Conservation (phyloP, 2,329 filamentous ascomycete genomes). For the Curvularia hawaiiensis region DNA sequence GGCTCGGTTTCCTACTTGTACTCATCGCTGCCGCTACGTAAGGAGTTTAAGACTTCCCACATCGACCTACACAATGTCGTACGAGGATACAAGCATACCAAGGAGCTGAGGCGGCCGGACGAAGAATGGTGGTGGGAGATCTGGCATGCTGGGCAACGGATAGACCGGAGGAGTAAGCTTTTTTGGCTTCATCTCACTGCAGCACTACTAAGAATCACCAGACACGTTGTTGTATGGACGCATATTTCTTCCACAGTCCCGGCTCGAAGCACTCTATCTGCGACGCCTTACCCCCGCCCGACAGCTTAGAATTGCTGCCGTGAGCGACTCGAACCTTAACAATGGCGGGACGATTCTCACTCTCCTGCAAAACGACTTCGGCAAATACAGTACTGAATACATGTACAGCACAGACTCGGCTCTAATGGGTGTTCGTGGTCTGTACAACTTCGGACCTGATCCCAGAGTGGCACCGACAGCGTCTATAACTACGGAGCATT, state of each 20-base stretch:
- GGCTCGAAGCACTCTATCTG: conserved; percentile 84
- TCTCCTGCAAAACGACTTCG: conserved; percentile 79
- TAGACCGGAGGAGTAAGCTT: conserved; percentile 54
- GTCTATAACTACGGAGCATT: conserved; percentile 29
- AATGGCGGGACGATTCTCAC: conserved; percentile 79
- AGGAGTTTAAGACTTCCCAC: conserved; percentile 70
- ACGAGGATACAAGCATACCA: conserved; percentile 79
- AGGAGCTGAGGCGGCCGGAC: conserved; percentile 64
- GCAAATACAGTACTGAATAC: conserved; percentile 87
- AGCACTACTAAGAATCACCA: conserved; percentile 32
- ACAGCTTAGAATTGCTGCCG: conserved; percentile 79
- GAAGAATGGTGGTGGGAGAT: conserved; percentile 59
- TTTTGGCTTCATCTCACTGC: conserved; percentile 6
- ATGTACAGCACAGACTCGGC: conserved; percentile 92
- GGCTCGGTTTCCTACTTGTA: conserved; percentile 98
- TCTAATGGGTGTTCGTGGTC: conserved; percentile 80
- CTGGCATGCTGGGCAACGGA: conserved; percentile 57
- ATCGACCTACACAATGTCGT: conserved; percentile 80
- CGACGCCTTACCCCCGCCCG: conserved; percentile 76
- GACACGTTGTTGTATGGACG: conserved; percentile 75
- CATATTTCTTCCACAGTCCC: conserved; percentile 81
- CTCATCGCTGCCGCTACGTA: conserved; percentile 77
- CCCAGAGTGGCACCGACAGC: conserved; percentile 49
- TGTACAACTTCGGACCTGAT: conserved; percentile 93
- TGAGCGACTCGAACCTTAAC: conserved; percentile 72